These are phyloP conservation scores for Xylaria grammica DNA, from an alignment of 495 filamentous ascomycete genomes.

Conservation along the genomic window DNA sequence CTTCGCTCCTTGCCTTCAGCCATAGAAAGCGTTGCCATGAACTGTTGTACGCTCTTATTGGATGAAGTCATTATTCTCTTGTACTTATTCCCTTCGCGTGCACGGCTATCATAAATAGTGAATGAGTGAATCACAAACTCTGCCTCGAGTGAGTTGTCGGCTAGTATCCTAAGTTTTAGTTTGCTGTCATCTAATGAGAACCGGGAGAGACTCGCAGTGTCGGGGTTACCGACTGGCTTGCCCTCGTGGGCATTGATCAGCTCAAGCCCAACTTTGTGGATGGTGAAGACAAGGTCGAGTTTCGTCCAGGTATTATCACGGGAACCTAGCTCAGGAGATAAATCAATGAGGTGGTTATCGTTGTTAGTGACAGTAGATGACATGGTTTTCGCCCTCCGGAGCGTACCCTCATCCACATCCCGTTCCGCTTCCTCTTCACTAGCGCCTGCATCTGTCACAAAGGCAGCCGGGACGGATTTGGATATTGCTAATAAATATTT, in stretches of 20 bases:
- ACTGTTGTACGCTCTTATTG: constrained; percentile 92
- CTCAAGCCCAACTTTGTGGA: constrained; percentile 85
- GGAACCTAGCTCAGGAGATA: constrained; percentile 68
- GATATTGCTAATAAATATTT: constrained; percentile 86
- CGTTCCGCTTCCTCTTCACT: constrained; percentile 62
- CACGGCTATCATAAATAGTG: constrained; percentile 89
- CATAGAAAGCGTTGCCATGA: constrained; percentile 96
- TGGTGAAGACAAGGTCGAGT: constrained; percentile 90
- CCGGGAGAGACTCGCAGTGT: constrained; percentile 83
- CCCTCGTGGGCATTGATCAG: constrained; percentile 77
- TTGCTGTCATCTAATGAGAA: constrained; percentile 92
- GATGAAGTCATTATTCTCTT: constrained; percentile 97
- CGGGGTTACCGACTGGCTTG: constrained; percentile 75
- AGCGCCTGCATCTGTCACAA: constrained; percentile 75
- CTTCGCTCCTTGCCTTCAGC: constrained; percentile 83
- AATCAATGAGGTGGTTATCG: constrained; percentile 54
- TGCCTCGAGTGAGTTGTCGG: constrained; percentile 88
- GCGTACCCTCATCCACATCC: constrained; percentile 51
- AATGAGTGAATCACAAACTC: constrained; percentile 94
- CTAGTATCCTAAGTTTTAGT: constrained; percentile 93
- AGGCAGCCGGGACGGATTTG: constrained; percentile 82
- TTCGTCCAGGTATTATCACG: constrained; percentile 82
- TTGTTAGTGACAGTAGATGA: constrained; percentile 48
- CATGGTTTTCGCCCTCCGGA: constrained; percentile 53
- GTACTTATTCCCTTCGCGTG: constrained; percentile 89